Evolutionary conservation across 2,329 filamentous ascomycete species (phyloP).

Genomic region (Massarina eburnea): DNA sequence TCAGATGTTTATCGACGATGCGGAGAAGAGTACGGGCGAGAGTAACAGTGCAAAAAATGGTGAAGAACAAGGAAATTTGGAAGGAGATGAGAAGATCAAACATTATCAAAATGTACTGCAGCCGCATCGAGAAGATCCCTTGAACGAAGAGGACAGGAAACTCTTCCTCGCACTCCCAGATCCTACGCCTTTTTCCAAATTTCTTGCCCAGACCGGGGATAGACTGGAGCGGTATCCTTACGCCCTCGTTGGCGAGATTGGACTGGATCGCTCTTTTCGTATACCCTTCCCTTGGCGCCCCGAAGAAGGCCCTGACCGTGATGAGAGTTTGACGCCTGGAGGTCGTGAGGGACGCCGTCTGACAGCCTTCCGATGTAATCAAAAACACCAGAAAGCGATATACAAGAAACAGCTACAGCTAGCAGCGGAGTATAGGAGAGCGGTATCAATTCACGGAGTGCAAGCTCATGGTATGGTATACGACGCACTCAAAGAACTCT

Average conservation of each 20-base stretch:
- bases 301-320: slow-evolving; percentile 42
- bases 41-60: slow-evolving; percentile 3
- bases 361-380: slow-evolving; percentile 67
- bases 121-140: slow-evolving; percentile 42
- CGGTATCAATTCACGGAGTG: slow-evolving; percentile 73
- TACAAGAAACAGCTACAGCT: slow-evolving; percentile 69
- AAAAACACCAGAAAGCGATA: slow-evolving; percentile 68
- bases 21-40: neutral
- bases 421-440: slow-evolving; percentile 66
- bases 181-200: slow-evolving; percentile 61
- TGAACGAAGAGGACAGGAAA: slow-evolving; percentile 43
- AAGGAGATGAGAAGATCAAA: slow-evolving; percentile 48
- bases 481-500: slow-evolving; percentile 64
- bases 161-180: slow-evolving; percentile 57
- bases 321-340: slow-evolving; percentile 63
- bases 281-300: slow-evolving; percentile 64
- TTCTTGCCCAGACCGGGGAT: slow-evolving; percentile 58
- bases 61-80: slow-evolving; percentile 47
- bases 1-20: slow-evolving; percentile 60
- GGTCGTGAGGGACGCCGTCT: slow-evolving; percentile 69
- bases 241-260: slow-evolving; percentile 75
- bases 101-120: slow-evolving; percentile 71
- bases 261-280: slow-evolving; percentile 75
- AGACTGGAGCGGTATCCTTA: slow-evolving; percentile 61
- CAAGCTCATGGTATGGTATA: slow-evolving; percentile 73